Evolutionary conservation across 345 rosid genomes (phyloP).

Genomic region (Laguncularia racemosa): DNA sequence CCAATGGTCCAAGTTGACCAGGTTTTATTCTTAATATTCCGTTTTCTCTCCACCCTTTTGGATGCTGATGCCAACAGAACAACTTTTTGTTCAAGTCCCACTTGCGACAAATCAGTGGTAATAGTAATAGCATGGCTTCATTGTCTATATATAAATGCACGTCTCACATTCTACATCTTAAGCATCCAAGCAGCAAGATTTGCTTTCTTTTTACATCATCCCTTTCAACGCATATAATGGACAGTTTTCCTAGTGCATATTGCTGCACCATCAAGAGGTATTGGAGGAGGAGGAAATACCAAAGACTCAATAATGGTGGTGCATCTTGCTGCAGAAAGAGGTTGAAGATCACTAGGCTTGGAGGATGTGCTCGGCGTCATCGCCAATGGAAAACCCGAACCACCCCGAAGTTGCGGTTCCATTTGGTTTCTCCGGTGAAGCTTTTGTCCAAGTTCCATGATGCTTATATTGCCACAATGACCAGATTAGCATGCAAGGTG

Average conservation of each 20-base stretch:
- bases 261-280: conserved; percentile 24
- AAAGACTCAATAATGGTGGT: conserved; percentile 10
- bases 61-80: too few relatives aligned
- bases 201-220: background rate
- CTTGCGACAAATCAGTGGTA: too few relatives aligned
- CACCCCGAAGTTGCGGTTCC: background rate
- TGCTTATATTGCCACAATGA: conserved; percentile 25
- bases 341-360: conserved; percentile 29
- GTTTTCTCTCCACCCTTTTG: too few relatives aligned
- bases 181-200: too few relatives aligned
- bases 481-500: conserved; percentile 13
- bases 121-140: too few relatives aligned
- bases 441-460: conserved; percentile 25
- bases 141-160: too few relatives aligned
- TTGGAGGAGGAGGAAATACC: conserved; percentile 36
- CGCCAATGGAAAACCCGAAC: background rate
- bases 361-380: background rate
- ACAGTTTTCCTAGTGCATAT: conserved; percentile 8
- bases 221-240: conserved; percentile 13
- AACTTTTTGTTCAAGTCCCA: too few relatives aligned
- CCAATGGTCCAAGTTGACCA: too few relatives aligned
- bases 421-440: conserved; percentile 18
- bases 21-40: too few relatives aligned
- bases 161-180: too few relatives aligned
- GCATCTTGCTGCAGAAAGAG: conserved; percentile 5